A percentile compares a stretch with the other conserved stretches of the same genome.
Conservation (phyloP, 306 rosid species). For the Glycine latifolia region DNA sequence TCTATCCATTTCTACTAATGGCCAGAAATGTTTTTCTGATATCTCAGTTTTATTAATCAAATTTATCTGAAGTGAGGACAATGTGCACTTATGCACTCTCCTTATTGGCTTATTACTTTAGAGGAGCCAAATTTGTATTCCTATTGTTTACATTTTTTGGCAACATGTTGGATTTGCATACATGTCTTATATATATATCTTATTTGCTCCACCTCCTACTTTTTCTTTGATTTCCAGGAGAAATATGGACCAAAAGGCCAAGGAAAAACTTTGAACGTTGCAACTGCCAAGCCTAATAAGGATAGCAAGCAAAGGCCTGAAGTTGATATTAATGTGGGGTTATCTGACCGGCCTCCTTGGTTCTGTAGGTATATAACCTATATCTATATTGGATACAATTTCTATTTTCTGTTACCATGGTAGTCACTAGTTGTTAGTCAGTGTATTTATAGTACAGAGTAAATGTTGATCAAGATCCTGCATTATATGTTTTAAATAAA, state of each 20-base stretch:
- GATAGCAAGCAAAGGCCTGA: conserved; percentile 64
- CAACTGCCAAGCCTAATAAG: conserved; percentile 65
- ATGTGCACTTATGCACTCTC: too few species aligned
- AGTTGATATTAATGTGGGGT: conserved; percentile 82
- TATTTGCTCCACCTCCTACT: not conserved
- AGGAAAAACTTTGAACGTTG: conserved; percentile 59
- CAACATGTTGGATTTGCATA: too few species aligned
- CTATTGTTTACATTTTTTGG: too few species aligned
- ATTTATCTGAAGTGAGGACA: too few species aligned
- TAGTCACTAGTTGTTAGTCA: not conserved
- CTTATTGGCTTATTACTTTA: too few species aligned
- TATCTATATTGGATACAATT: not conserved
- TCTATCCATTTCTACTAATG: too few species aligned
- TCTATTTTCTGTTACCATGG: not conserved
- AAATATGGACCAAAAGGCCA: conserved; percentile 97
- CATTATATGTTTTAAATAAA: not conserved
- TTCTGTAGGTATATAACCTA: conserved; percentile 75
- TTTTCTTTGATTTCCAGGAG: conserved; percentile 62
- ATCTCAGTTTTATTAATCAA: not conserved
- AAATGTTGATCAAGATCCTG: conserved; percentile 11
- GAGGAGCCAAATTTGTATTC: too few species aligned
- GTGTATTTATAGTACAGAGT: not conserved
- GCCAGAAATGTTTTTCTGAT: not conserved
- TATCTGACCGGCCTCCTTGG: conserved; percentile 93
- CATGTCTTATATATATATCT: not conserved